Evolutionary conservation across 2,329 filamentous ascomycete species (phyloP).

Genomic region (Escovopsis weberi): DNA sequence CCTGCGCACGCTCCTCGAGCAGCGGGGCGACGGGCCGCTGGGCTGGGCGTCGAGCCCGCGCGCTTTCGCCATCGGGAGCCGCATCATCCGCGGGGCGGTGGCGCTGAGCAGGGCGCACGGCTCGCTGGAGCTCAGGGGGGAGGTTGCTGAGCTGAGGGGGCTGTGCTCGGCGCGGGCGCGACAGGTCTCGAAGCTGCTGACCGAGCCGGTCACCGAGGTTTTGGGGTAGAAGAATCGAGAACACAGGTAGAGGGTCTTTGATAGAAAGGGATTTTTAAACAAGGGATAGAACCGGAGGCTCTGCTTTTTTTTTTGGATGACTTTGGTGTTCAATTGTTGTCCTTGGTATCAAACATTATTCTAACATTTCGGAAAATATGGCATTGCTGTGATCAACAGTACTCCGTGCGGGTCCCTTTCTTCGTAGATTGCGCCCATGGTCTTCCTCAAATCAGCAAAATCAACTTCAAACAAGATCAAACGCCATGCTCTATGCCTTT

Average conservation of each 20-base stretch:
- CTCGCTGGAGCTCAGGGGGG: conserved; percentile 5
- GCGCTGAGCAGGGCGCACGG: conserved; percentile 15
- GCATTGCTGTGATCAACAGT: too few species aligned
- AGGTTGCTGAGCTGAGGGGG: conserved; percentile 2
- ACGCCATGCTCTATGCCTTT: too few species aligned
- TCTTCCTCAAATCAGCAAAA: too few species aligned
- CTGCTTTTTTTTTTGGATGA: not conserved
- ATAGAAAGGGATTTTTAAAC: not conserved
- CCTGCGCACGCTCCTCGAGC: conserved; percentile 26
- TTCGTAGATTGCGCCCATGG: too few species aligned
- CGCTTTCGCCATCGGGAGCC: conserved; percentile 46
- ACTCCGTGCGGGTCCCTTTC: too few species aligned
- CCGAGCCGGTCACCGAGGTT: conserved; percentile 3
- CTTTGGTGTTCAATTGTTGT: too few species aligned
- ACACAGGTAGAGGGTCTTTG: not conserved
- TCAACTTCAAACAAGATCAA: too few species aligned
- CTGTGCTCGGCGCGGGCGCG: conserved; percentile 1
- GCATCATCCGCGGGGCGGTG: conserved; percentile 26
- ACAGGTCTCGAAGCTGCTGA: conserved; percentile 16
- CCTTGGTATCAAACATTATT: too few species aligned
- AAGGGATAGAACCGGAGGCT: not conserved
- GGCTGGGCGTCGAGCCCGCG: conserved; percentile 58
- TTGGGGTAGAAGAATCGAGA: not conserved
- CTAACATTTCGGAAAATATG: too few species aligned
- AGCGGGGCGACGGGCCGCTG: conserved; percentile 46